phyloP scores from a whole-genome alignment of 306 rosid species.

The Vigna mungo region DNA sequence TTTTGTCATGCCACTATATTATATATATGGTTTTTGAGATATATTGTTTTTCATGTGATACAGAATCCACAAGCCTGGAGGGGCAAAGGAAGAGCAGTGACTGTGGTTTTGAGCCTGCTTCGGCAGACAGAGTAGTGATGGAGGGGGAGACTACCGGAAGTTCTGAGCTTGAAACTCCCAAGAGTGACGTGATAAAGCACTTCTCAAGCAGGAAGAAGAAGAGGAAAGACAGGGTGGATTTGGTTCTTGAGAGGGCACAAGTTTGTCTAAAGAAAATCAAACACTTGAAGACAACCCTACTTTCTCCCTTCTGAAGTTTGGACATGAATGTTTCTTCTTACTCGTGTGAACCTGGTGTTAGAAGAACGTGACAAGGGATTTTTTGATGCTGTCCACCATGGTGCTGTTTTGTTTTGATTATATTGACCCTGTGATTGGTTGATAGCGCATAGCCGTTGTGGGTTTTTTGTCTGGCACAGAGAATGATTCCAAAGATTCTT shows the following conservation, averaged over 20 bases:
- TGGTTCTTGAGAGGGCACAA: constrained; percentile 61
- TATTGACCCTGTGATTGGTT: background rate
- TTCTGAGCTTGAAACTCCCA: constrained; percentile 36
- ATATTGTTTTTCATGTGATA: constrained; percentile 15
- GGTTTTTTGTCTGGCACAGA: constrained; percentile 5
- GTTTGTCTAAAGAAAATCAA: constrained; percentile 56
- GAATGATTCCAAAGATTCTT: background rate
- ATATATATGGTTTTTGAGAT: background rate
- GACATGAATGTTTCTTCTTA: background rate
- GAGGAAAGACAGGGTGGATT: constrained; percentile 59
- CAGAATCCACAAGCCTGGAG: constrained; percentile 58
- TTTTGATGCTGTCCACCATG: background rate
- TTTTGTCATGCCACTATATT: background rate
- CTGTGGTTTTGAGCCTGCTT: background rate
- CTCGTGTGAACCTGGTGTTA: background rate
- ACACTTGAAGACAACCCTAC: constrained; percentile 50
- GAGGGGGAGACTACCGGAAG: constrained; percentile 29
- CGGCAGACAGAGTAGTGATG: constrained; percentile 18
- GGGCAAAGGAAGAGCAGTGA: constrained; percentile 40
- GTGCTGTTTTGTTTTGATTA: background rate
- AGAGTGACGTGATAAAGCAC: constrained; percentile 8
- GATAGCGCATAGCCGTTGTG: background rate
- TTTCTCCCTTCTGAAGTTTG: constrained; percentile 41
- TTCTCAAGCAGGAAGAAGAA: constrained; percentile 38
- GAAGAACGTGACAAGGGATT: background rate